Base-by-base conservation (phyloP, 768 basidiomycete species). In the Lentinula raphanica region DNA sequence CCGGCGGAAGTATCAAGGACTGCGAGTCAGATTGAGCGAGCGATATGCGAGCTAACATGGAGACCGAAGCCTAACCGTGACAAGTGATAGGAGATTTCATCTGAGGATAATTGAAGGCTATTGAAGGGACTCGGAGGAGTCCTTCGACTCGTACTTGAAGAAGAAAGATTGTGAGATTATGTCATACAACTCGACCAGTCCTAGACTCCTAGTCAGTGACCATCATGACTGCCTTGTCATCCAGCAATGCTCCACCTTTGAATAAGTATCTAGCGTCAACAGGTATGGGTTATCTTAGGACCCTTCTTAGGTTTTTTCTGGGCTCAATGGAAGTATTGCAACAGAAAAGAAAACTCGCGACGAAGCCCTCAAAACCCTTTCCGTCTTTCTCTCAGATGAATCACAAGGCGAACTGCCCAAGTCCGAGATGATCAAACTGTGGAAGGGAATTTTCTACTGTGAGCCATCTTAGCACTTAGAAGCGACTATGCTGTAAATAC, bases 361-460 rank as follows among this genome's bases (percentile, higher is more conserved):
- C 74, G 91, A 88, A 67, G 96, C 96, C 0, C 82, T 97, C 61
- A 86, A 87, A 69, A 84, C 83, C 59, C 79, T 98, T 8, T 77
- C 87, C 0, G 70, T 76, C 3, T 96, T 98, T 69, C 82, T 98
- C 29, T 93, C 92, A 1, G 80, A 84, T 64, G 76, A 80, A 59
- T 76, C 79, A 8, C 76, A 77, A 58, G 76, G 86, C 75, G 78
- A 70, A 23, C 71, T 96, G 29, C 73, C 88, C 15, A 83, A 87
- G 58, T 59, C 76, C 28, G 94, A 98, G 66, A 88, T 97, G 86
- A 81, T 84, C 60, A 96, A 94, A 71, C 71, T 98, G 29, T 98
- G 96, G 96, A 98, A 99, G 70, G 96, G 95, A 0, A 82, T 98
- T 51, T 99, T 96, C 71, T 99, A 96, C 71, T 97, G 95, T 94